Conservation (phyloP, 176 grass and related monocot genomes). For the Paspalum vaginatum region DNA sequence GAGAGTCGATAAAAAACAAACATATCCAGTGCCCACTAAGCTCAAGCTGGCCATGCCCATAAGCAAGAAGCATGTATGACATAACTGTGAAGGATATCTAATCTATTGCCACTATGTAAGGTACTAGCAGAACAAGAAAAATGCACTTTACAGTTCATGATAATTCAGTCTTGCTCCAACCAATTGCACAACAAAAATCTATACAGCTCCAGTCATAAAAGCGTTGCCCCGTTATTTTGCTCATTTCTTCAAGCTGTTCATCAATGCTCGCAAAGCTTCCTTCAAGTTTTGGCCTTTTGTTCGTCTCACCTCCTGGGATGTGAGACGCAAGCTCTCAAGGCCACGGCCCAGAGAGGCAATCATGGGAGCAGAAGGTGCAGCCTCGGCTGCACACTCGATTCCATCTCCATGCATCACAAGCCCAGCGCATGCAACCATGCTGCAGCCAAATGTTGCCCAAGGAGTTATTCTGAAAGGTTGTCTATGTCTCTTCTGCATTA, state of each 20-base stretch:
- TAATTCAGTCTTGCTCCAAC: conserved; percentile 8
- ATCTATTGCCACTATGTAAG: too few species aligned
- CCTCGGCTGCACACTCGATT: conserved; percentile 83
- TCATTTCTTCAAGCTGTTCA: conserved; percentile 70
- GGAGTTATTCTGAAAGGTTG: conserved; percentile 65
- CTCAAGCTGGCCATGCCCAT: conserved; percentile 2
- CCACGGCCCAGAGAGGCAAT: conserved; percentile 81
- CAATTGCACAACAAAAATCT: conserved; percentile 41
- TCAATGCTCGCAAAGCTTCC: conserved; percentile 66
- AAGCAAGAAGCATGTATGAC: neutral
- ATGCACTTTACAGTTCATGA: conserved; percentile 35
- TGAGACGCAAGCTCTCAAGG: conserved; percentile 70
- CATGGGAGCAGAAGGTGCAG: conserved; percentile 65
- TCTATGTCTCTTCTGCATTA: conserved; percentile 76
- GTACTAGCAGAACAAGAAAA: neutral
- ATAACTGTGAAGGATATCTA: too few species aligned
- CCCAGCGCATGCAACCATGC: conserved; percentile 65
- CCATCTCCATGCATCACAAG: conserved; percentile 74
- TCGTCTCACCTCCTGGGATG: conserved; percentile 67
- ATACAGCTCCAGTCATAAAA: conserved; percentile 31
- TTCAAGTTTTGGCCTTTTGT: conserved; percentile 64
- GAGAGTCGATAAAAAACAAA: conserved; percentile 18
- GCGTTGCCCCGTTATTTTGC: conserved; percentile 47
- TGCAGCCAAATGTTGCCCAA: conserved; percentile 83
- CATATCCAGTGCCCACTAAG: conserved; percentile 11